A percentile compares a stretch with the other conserved stretches of the same genome.
Evolutionary conservation across 2,329 filamentous ascomycete species (phyloP).

Genomic region (Hortaea werneckii): DNA sequence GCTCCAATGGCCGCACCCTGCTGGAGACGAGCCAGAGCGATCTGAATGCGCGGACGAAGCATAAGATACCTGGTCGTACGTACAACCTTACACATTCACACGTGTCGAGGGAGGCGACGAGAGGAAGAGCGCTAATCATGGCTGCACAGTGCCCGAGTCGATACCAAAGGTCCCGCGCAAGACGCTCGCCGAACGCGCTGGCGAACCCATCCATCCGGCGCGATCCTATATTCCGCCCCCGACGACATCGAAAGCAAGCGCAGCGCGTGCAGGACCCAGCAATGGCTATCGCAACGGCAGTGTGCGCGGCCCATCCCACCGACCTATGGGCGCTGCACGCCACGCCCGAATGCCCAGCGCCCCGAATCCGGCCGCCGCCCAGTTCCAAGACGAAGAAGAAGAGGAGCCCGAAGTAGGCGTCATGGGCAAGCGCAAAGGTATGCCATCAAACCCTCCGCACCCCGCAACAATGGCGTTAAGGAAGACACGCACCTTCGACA

Average conservation of each 20-base stretch:
- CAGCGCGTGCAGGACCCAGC: constrained; percentile 13
- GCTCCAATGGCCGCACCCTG: constrained; percentile 8
- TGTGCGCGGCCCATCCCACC: constrained; percentile 32
- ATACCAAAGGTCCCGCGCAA: constrained; percentile 36
- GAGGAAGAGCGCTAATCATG: not conserved
- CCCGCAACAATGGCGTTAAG: constrained; percentile 26
- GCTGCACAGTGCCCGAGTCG: constrained; percentile 33
- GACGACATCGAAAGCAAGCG: constrained; percentile 3
- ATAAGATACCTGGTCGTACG: constrained; percentile 42
- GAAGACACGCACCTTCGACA: constrained; percentile 24
- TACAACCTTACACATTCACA: constrained; percentile 1
- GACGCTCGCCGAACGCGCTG: constrained; percentile 39
- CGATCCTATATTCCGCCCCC: constrained; percentile 16
- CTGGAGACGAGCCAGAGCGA: constrained; percentile 25
- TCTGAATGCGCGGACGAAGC: constrained; percentile 45
- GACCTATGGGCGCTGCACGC: constrained; percentile 28
- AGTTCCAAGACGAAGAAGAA: constrained; percentile 18
- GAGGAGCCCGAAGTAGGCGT: constrained; percentile 25
- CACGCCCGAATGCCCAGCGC: constrained; percentile 6
- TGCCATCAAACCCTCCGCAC: constrained; percentile 27
- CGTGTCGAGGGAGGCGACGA: no score
- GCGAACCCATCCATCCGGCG: constrained; percentile 30
- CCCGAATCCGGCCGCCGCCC: not conserved
- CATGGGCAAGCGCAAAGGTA: constrained; percentile 36
- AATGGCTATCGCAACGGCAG: constrained; percentile 35